phyloP scores from a whole-genome alignment of 345 rosid species.

The Aquilaria yunnanensis region DNA sequence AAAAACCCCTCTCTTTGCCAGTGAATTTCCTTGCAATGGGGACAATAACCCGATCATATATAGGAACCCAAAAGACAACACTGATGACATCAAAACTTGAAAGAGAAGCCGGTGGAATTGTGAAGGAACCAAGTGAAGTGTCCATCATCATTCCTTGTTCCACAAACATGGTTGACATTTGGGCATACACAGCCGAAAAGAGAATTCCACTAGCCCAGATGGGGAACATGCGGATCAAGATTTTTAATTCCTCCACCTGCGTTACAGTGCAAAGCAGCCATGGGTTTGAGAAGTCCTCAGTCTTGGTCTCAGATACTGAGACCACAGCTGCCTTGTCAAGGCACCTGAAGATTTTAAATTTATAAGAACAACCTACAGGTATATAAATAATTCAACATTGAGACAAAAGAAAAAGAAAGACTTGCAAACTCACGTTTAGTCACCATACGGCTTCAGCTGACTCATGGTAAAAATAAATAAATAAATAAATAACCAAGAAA shows the following conservation, averaged over 20 bases:
- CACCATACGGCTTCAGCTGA: too few relatives aligned
- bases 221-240: conserved; percentile 86
- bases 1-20: conserved; percentile 82
- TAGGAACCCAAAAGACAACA: conserved; percentile 83
- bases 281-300: conserved; percentile 46
- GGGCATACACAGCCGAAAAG: conserved; percentile 80
- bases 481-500: conserved; percentile 4
- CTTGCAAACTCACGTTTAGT: neutral
- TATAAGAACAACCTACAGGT: neutral
- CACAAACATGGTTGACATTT: conserved; percentile 88
- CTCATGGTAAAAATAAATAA: neutral
- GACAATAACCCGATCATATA: conserved; percentile 69
- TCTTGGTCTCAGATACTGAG: conserved; percentile 55
- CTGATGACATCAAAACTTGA: conserved; percentile 71
- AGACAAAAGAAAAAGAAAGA: neutral
- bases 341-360: conserved; percentile 41
- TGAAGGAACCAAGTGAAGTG: conserved; percentile 71
- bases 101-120: conserved; percentile 86
- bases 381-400: neutral
- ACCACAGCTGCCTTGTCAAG: conserved; percentile 92
- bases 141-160: conserved; percentile 94
- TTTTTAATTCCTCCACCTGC: conserved; percentile 92
- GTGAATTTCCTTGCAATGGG: conserved; percentile 80
- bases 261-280: conserved; percentile 93
- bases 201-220: conserved; percentile 91